Evolutionary conservation across 768 basidiomycete genomes (phyloP), one percentile per base, ranked within the genome.

Genomic region (Boletus pseudopeckii): DNA sequence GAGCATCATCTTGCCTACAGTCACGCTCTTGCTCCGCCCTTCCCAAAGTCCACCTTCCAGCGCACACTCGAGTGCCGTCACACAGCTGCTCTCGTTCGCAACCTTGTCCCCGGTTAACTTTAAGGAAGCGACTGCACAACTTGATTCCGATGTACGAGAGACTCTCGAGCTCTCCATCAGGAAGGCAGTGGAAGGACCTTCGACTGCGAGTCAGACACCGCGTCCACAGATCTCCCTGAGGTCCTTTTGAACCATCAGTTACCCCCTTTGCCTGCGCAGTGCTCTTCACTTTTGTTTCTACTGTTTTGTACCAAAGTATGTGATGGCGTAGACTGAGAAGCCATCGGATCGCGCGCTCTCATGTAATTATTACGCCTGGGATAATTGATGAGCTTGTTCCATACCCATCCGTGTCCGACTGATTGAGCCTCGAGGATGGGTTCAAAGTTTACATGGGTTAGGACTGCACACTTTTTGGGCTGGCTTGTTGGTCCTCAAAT

Each of bases 221-320:
- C 90, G 88, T 65, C 90, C 88, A 4, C 88, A 90, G 66, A 92
- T 91, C 48, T 91, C 88, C 3, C 68, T 92, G 34, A 74, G 86
- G 45, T 83, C 87, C 0, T 90, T 90, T 63, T 89, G 58, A 73
- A 53, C 7, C 5, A 1, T 33, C 26, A 0, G 42, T 46, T 46
- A 22, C 38, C 9, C 11, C 30, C 24, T 30, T 26, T 14, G 14
- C 22, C 49, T 32, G 17, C 18, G 37, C 18, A 37, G 14, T 40
- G 13, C 5, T 4, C 26, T 34, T 28, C 24, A 36, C 33, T 7
- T 15, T 20, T 40, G 17, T 28, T 33, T 45, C 15, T 26, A 13
- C 11, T 54, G 42, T 44, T 58, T 41, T 32, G 44, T 59, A 50
- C 28, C 39, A 7, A 44, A 34, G 28, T 32, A n/a, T 22, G 56